These are phyloP conservation scores for Solanum etuberosum DNA, from an alignment of 257 asterid species.

Conservation along the genomic window DNA sequence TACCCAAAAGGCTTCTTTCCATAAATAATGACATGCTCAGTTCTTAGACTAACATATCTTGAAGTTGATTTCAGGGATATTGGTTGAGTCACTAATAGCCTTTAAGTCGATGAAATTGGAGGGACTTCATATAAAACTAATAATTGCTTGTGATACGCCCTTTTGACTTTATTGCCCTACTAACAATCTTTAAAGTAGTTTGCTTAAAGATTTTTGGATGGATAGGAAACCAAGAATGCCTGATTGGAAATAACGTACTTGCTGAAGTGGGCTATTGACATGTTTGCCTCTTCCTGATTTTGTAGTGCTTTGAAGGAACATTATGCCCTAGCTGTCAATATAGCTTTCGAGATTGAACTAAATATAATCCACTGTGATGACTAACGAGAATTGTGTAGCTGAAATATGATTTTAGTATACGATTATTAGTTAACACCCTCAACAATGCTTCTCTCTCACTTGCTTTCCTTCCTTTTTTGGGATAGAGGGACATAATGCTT, in stretches of 20 bases:
- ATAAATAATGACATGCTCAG: background rate
- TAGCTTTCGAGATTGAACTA: background rate
- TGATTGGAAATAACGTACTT: background rate
- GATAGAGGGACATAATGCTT: background rate
- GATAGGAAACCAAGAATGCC: background rate
- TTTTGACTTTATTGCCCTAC: background rate
- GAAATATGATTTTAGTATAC: background rate
- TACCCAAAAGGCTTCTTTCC: background rate
- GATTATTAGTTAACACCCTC: background rate
- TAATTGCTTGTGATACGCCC: background rate
- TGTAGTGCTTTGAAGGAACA: background rate
- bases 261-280: background rate
- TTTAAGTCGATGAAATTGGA: background rate
- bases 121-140: background rate
- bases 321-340: background rate
- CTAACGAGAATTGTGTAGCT: background rate
- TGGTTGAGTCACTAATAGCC: background rate
- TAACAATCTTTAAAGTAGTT: background rate
- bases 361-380: background rate
- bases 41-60: background rate
- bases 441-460: background rate
- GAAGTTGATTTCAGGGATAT: background rate
- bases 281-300: background rate
- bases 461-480: background rate
- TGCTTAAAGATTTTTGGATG: background rate